Percentiles rank a stretch among this genome's conserved stretches.
Evolutionary conservation across 2,329 filamentous ascomycete species (phyloP).

Genomic region (Dactylellina haptotyla): DNA sequence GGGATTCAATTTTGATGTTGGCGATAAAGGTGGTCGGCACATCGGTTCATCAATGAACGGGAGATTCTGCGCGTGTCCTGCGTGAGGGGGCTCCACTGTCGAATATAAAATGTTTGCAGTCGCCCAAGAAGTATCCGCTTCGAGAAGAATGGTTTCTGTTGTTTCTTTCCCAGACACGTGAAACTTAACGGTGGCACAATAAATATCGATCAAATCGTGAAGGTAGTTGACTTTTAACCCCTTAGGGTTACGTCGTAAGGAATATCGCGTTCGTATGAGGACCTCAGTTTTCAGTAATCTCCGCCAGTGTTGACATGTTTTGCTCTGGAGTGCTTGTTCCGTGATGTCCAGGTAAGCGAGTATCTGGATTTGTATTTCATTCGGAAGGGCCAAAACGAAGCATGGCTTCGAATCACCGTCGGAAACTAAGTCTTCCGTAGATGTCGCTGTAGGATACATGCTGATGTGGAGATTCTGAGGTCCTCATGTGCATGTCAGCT

Average conservation of each 20-base stretch:
- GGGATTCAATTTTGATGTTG: too few relatives aligned
- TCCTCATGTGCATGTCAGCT: not conserved
- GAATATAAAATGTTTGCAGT: too few relatives aligned
- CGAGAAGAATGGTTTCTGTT: too few relatives aligned
- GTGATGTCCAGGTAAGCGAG: not conserved
- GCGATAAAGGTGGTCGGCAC: too few relatives aligned
- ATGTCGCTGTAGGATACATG: not conserved
- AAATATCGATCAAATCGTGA: not conserved
- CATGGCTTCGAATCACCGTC: not conserved
- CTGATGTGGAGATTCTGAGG: not conserved
- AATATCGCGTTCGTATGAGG: not conserved
- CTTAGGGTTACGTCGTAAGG: not conserved
- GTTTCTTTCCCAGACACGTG: too few relatives aligned
- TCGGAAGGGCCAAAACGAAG: not conserved
- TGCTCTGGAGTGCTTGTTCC: not conserved
- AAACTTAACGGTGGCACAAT: not conserved
- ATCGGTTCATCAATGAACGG: too few relatives aligned
- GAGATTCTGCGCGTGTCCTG: too few relatives aligned
- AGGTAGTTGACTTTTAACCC: not conserved
- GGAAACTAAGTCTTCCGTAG: not conserved
- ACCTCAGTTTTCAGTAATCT: not conserved
- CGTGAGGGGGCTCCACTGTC: too few relatives aligned
- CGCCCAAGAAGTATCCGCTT: too few relatives aligned
- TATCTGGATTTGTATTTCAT: slow-evolving; percentile 12
- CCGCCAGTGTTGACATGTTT: not conserved